phyloP scores from a whole-genome alignment of 371 early-diverging fungal genomes.

The Lichtheimia hyalospora region DNA sequence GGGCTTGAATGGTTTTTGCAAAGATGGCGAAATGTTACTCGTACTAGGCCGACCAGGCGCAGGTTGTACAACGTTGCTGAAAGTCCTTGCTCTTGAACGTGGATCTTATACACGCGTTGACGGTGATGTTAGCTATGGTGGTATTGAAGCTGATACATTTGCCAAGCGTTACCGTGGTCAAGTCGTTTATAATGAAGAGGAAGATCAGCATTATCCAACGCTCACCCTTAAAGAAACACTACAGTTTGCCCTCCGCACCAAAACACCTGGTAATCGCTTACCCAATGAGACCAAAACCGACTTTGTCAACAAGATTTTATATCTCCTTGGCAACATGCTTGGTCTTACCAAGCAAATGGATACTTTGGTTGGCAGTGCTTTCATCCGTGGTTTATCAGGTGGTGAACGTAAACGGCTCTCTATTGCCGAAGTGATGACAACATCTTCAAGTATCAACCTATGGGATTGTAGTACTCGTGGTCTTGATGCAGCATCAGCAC shows the following conservation, averaged over 20 bases:
- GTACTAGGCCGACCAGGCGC: conserved; percentile 56
- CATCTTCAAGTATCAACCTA: conserved; percentile 64
- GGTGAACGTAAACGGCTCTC: conserved; percentile 87
- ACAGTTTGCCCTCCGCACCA: conserved; percentile 48
- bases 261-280: conserved; percentile 36
- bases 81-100: conserved; percentile 47
- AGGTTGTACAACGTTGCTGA: conserved; percentile 50
- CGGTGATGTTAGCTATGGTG: conserved; percentile 43
- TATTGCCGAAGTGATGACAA: conserved; percentile 84
- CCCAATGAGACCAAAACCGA: conserved; percentile 24
- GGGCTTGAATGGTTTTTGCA: conserved; percentile 37
- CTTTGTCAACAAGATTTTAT: conserved; percentile 29
- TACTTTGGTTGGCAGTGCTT: conserved; percentile 82
- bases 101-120: conserved; percentile 33
- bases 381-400: conserved; percentile 78
- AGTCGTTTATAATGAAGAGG: conserved; percentile 50
- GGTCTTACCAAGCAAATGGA: conserved; percentile 72
- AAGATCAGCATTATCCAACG: conserved; percentile 44
- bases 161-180: conserved; percentile 42
- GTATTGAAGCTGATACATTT: conserved; percentile 37
- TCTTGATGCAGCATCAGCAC: conserved; percentile 88
- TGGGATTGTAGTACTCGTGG: conserved; percentile 90
- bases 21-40: conserved; percentile 55
- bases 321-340: conserved; percentile 54
- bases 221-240: conserved; percentile 47